phyloP scores from a whole-genome alignment of 176 grass and related monocot genomes.

The Thalia dealbata region DNA sequence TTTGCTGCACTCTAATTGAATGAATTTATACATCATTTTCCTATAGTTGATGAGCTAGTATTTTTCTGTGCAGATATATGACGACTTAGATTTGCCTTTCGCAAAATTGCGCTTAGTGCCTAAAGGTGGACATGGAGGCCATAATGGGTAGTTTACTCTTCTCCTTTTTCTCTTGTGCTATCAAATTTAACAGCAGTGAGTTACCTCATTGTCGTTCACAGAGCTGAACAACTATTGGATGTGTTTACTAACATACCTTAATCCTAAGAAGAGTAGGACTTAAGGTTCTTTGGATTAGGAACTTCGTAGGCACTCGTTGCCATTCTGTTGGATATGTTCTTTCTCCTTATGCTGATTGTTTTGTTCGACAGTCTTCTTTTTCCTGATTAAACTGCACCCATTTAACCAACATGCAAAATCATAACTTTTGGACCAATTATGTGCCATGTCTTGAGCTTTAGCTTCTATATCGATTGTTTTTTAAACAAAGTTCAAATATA shows the following conservation, averaged over 20 bases:
- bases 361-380: not conserved
- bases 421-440: not conserved
- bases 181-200: not conserved
- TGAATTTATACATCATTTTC: not conserved
- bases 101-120: slow-evolving; percentile 74
- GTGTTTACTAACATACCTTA: no score
- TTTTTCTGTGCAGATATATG: slow-evolving; percentile 53
- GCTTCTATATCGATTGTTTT: not conserved
- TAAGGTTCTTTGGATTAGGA: not conserved
- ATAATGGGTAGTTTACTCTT: slow-evolving; percentile 56
- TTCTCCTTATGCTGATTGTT: not conserved
- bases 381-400: not conserved
- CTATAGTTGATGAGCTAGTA: slow-evolving; percentile 16
- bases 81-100: slow-evolving; percentile 85
- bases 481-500: not conserved
- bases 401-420: not conserved
- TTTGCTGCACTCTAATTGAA: not conserved
- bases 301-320: not conserved
- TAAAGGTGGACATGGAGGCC: slow-evolving; percentile 88
- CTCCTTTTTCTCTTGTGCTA: not conserved
- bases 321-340: not conserved
- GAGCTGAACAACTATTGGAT: no score
- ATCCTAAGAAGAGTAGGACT: not conserved
- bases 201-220: not conserved
- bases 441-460: not conserved